Evolutionary conservation across 352 stramenopile genomes (phyloP).

Genomic region (Pythium monospermum): DNA sequence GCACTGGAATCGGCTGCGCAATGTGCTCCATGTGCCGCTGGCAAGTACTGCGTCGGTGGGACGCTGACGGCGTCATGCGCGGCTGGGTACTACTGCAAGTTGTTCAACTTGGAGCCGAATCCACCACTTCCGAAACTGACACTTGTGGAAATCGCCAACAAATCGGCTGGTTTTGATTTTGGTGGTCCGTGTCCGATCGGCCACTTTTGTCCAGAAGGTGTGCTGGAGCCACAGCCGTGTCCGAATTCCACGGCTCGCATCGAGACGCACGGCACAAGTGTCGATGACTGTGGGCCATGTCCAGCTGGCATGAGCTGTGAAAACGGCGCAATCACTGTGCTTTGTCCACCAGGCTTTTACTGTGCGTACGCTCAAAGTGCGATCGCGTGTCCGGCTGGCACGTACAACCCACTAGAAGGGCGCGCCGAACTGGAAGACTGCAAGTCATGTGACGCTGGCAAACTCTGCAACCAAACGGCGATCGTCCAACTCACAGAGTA

Average conservation of each 20-base stretch:
- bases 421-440: constrained; percentile 46
- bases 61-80: constrained; percentile 67
- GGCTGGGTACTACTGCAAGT: constrained; percentile 81
- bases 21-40: constrained; percentile 63
- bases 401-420: constrained; percentile 45
- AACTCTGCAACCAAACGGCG: constrained; percentile 67
- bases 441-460: constrained; percentile 51
- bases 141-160: constrained; percentile 4
- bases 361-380: constrained; percentile 41
- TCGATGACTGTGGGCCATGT: constrained; percentile 72
- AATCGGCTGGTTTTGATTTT: constrained; percentile 30
- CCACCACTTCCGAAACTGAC: constrained; percentile 17
- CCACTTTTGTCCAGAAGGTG: constrained; percentile 72
- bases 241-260: constrained; percentile 50
- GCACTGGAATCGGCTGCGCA: constrained; percentile 39
- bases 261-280: constrained; percentile 36
- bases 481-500: constrained; percentile 39
- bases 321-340: constrained; percentile 52
- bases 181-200: constrained; percentile 68
- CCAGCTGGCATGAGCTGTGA: constrained; percentile 85
- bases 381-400: constrained; percentile 50
- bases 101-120: constrained; percentile 56
- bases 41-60: constrained; percentile 76
- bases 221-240: constrained; percentile 64
- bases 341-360: constrained; percentile 61